A percentile compares a stretch with the other conserved stretches of the same genome.
Evolutionary conservation across 2,329 filamentous ascomycete species (phyloP).

Genomic region (Biscogniauxia mediterranea): DNA sequence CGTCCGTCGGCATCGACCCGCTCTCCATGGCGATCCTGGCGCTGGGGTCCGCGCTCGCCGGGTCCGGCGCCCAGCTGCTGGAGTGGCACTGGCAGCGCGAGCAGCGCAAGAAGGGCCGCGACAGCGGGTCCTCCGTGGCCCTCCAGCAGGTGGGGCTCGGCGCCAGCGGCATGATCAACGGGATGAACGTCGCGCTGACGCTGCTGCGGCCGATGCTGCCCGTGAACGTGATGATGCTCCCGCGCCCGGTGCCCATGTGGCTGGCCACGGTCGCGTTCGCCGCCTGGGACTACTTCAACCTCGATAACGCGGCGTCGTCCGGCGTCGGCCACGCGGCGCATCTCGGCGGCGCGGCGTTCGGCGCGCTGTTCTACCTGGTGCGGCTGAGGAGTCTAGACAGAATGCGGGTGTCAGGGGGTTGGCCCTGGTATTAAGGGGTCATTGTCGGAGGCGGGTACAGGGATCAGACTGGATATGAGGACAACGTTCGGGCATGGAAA

Average conservation of each 20-base stretch:
- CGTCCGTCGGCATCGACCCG: neutral
- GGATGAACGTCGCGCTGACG: slow-evolving; percentile 8
- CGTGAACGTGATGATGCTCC: neutral
- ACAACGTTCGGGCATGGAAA: no score
- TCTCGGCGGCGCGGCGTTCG: slow-evolving; percentile 6
- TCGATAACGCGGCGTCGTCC: neutral
- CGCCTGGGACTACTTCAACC: slow-evolving; percentile 1
- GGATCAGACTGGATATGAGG: no score
- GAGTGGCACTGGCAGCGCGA: slow-evolving; percentile 3
- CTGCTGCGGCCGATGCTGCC: slow-evolving; percentile 1
- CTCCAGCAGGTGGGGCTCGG: neutral
- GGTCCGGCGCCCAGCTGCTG: neutral
- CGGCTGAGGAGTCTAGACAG: neutral
- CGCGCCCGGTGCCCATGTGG: slow-evolving; percentile 4
- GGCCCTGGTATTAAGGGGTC: neutral
- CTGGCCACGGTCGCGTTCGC: slow-evolving; percentile 1
- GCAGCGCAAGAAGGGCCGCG: neutral
- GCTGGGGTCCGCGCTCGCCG: slow-evolving; percentile 5
- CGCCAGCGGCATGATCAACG: slow-evolving; percentile 8
- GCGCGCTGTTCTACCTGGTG: slow-evolving; percentile 1
- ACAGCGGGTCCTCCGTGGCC: neutral
- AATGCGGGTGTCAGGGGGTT: neutral
- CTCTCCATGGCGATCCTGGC: neutral
- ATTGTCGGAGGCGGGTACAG: neutral
- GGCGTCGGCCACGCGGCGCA: slow-evolving; percentile 2